A percentile compares a stretch with the other conserved stretches of the same genome.
These are phyloP conservation scores for Macrophomina pseudophaseolina DNA, from an alignment of 2,329 filamentous ascomycete genomes.

Conservation along the genomic window DNA sequence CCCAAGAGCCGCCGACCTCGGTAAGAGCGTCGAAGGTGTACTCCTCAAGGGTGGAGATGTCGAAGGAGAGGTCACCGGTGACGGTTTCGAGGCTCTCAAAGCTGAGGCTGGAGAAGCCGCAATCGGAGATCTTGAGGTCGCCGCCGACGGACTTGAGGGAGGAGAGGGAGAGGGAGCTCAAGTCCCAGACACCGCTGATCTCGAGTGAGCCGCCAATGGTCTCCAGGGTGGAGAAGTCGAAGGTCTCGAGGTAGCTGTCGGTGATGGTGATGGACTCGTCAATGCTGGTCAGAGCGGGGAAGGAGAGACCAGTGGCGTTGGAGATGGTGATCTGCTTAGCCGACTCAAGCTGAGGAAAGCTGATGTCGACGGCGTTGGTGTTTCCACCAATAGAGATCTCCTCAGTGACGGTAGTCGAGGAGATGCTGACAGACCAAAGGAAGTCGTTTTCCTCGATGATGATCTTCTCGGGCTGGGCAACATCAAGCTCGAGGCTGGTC, in stretches of 20 bases:
- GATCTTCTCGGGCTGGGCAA: slow-evolving; percentile 11
- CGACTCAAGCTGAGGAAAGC: slow-evolving; percentile 16
- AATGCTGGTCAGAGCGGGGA: slow-evolving; percentile 20
- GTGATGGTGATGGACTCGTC: slow-evolving; percentile 14
- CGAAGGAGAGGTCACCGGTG: slow-evolving; percentile 31
- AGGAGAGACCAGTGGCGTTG: slow-evolving; percentile 13
- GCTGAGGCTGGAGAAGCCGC: slow-evolving; percentile 18
- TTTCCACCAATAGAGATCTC: slow-evolving; percentile 13
- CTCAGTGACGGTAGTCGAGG: slow-evolving; percentile 7
- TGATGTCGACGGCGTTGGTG: slow-evolving; percentile 17
- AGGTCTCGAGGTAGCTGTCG: slow-evolving; percentile 6
- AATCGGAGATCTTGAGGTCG: slow-evolving; percentile 13
- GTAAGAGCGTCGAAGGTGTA: slow-evolving; percentile 5
- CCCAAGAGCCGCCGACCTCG: slow-evolving; percentile 12
- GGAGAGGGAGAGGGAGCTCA: slow-evolving; percentile 13
- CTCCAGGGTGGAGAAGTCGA: slow-evolving; percentile 15
- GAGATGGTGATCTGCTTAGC: slow-evolving; percentile 14
- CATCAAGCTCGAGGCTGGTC: slow-evolving; percentile 14
- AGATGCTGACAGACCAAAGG: slow-evolving; percentile 15
- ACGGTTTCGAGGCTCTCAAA: slow-evolving; percentile 14
- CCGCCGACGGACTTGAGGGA: slow-evolving; percentile 19
- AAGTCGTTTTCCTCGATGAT: slow-evolving; percentile 21
- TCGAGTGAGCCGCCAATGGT: slow-evolving; percentile 14
- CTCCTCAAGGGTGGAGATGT: neutral
- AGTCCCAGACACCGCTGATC: slow-evolving; percentile 18